phyloP scores from a whole-genome alignment of 2,329 filamentous ascomycete species.

The Microsporum canis region DNA sequence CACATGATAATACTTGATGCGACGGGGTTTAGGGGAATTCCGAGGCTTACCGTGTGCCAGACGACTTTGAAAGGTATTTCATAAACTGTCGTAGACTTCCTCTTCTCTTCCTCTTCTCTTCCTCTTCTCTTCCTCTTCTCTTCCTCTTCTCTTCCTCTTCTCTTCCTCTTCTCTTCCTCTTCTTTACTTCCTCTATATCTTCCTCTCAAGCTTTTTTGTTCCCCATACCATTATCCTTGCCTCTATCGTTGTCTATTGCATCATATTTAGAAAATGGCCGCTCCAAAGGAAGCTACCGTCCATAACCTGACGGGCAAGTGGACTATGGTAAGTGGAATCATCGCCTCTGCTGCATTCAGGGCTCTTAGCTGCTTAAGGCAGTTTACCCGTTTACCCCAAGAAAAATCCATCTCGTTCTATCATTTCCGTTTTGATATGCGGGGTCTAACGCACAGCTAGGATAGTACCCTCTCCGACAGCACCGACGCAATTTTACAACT shows the following conservation, averaged over 20 bases:
- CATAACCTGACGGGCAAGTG: slow-evolving; percentile 59
- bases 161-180: background rate
- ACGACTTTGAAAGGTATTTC: background rate
- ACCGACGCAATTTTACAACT: slow-evolving; percentile 58
- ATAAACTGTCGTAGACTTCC: background rate
- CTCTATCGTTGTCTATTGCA: slow-evolving; percentile 11
- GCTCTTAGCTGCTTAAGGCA: background rate
- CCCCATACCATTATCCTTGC: background rate
- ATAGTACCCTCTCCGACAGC: slow-evolving; percentile 60
- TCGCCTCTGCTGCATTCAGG: background rate
- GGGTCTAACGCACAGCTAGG: slow-evolving; percentile 39
- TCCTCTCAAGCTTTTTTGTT: background rate
- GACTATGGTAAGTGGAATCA: slow-evolving; percentile 47
- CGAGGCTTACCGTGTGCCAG: slow-evolving; percentile 7
- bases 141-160: background rate
- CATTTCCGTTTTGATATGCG: background rate
- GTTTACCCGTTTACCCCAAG: background rate
- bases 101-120: background rate
- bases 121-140: background rate
- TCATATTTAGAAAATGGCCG: slow-evolving; percentile 48
- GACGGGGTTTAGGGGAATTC: background rate
- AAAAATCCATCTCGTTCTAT: background rate
- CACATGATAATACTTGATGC: background rate
- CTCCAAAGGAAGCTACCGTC: slow-evolving; percentile 54
- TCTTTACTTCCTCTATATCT: background rate